Evolutionary conservation across 1,139 yeast species (phyloP), one percentile per base, ranked within the genome.

Genomic region (Candida glucosophila): DNA sequence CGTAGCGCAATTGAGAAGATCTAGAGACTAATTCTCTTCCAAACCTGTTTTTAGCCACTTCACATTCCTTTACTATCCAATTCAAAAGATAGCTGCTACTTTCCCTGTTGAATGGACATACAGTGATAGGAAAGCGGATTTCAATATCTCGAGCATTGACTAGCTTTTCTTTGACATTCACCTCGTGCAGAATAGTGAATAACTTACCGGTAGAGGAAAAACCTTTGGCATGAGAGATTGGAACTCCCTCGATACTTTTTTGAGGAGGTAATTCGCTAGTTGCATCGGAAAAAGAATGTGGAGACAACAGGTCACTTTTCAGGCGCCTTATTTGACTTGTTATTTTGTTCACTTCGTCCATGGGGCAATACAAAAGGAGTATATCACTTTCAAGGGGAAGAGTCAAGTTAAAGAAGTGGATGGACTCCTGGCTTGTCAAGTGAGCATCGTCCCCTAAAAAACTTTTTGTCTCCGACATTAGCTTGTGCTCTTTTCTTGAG

Each of bases 1-100:
- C 51, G 22, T 47, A 40, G 12, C 52, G 47, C 15, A 43, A 33
- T 5, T 30, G 32, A 4, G 41, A 49, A 20, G 58, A 27, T 11
- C 34, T 34, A 25, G 48, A 43, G 5, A 60, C 41, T 15, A 47
- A 27, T 6, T 52, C 55, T 12, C 46, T 47, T 12, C 71, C 70
- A 37, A 60, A 64, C 15, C 32, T 38, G 4, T 39, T 39, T 14
- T 50, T 42, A 3, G 77, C 70, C 15, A 51, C 34, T 22, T 64
- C 69, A 33, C 72, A 67, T 42, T 75, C 79, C 25, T 58, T 55
- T 36, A 61, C 43, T n/a, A 76, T 71, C 67, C 71, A 73, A 43
- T 47, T 60, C 37, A 60, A 52, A 24, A 65, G 45, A 39, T 59
- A 61, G 29, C 49, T 63, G 29, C 69, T 66, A 42, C 56, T 61